Conservation (phyloP, 2,329 filamentous ascomycete genomes). For the Monosporascus sp. region DNA sequence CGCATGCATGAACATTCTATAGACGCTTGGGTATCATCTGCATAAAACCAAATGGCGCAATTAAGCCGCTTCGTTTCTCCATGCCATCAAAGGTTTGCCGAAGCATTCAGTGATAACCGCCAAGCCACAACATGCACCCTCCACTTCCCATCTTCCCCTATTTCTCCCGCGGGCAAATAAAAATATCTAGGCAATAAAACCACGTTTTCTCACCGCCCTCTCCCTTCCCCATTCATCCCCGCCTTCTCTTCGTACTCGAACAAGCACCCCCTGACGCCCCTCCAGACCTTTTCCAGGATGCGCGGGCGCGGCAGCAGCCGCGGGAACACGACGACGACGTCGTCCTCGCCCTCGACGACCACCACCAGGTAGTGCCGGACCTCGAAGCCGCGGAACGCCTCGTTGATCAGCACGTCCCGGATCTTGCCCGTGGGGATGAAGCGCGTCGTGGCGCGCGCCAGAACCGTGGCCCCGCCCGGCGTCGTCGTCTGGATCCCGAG, state of each 20-base stretch:
- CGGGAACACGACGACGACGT: slow-evolving; percentile 93
- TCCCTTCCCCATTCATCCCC: slow-evolving; percentile 24
- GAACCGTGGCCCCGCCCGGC: slow-evolving; percentile 34
- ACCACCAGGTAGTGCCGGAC: slow-evolving; percentile 86
- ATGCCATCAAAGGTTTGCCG: too few species aligned
- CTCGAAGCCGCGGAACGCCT: slow-evolving; percentile 89
- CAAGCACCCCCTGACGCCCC: slow-evolving; percentile 74
- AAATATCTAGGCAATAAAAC: background rate
- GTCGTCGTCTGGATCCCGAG: slow-evolving; percentile 86
- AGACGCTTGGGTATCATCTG: background rate
- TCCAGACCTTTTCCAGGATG: slow-evolving; percentile 86
- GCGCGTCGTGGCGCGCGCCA: slow-evolving; percentile 37
- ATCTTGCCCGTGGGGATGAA: slow-evolving; percentile 88
- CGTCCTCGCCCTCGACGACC: slow-evolving; percentile 81
- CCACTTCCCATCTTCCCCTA: too few species aligned
- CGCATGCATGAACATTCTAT: background rate
- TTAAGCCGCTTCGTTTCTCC: too few species aligned
- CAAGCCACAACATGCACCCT: too few species aligned
- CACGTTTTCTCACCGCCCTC: background rate
- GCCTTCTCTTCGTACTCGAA: slow-evolving; percentile 52
- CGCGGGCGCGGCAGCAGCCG: slow-evolving; percentile 65
- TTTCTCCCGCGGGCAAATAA: too few species aligned
- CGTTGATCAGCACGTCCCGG: slow-evolving; percentile 88
- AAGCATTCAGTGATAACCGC: too few species aligned
- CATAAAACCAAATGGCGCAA: background rate